Conservation (phyloP, 305 asterid species). For the Plantago coronopus region DNA sequence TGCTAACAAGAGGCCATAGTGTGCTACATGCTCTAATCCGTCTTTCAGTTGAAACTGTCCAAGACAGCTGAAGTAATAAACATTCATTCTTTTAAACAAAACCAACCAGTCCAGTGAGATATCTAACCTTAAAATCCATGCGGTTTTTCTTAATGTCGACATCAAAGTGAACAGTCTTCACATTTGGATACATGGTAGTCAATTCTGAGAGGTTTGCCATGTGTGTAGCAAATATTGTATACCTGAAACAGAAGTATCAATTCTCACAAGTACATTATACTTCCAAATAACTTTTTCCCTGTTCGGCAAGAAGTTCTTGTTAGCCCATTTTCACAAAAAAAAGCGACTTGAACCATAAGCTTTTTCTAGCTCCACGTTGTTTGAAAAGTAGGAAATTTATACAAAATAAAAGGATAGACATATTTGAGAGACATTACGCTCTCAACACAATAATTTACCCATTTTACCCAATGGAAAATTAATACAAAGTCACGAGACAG, state of each 20-base stretch:
- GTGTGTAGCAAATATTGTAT: constrained; percentile 89
- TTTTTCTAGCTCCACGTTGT: too few relatives aligned
- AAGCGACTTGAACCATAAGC: too few relatives aligned
- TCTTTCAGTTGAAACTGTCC: constrained; percentile 83
- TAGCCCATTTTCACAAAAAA: too few relatives aligned
- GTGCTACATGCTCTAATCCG: constrained; percentile 73
- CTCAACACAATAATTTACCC: background rate
- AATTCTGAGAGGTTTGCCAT: constrained; percentile 84
- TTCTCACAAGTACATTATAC: too few relatives aligned
- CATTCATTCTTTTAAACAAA: constrained; percentile 10
- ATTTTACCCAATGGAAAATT: too few relatives aligned
- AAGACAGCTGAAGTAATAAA: constrained; percentile 26
- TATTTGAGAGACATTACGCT: background rate
- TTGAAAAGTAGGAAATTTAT: too few relatives aligned
- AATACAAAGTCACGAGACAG: constrained; percentile 21
- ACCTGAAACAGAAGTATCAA: constrained; percentile 39
- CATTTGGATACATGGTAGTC: constrained; percentile 83
- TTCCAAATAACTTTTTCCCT: too few relatives aligned
- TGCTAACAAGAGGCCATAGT: constrained; percentile 91
- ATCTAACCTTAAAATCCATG: constrained; percentile 86
- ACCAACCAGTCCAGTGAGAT: constrained; percentile 3
- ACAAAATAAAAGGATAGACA: too few relatives aligned
- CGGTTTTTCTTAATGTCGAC: constrained; percentile 74
- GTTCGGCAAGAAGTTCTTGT: too few relatives aligned
- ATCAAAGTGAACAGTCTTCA: constrained; percentile 78